These are phyloP conservation scores for Cupressus sempervirens DNA, from an alignment of 75 land plant genomes.

Conservation along the genomic window DNA sequence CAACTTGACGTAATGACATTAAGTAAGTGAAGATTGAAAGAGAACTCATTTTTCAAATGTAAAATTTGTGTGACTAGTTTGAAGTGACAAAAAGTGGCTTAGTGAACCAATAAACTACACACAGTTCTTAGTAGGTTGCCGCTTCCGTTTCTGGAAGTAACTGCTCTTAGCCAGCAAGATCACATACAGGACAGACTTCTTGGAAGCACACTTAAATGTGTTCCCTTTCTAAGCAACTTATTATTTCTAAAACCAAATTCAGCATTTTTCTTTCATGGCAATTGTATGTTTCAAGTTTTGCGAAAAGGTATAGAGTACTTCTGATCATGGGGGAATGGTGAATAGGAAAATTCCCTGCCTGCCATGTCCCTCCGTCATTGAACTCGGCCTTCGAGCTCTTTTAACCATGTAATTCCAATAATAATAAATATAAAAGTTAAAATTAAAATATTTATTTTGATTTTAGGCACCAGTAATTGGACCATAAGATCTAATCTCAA, in stretches of 20 bases:
- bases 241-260: not conserved
- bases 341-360: no score
- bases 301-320: not conserved
- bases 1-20: not conserved
- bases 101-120: not conserved
- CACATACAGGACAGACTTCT: not conserved
- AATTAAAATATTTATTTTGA: no score
- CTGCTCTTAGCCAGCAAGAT: not conserved
- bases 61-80: not conserved
- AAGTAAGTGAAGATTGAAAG: not conserved
- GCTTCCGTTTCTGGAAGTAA: not conserved
- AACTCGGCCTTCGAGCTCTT: no score
- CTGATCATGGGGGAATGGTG: not conserved
- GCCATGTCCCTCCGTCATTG: no score
- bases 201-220: no score
- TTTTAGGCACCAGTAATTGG: no score
- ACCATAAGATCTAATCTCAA: no score
- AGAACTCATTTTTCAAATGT: not conserved
- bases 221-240: not conserved
- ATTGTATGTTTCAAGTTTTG: not conserved
- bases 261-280: not conserved
- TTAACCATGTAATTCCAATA: no score
- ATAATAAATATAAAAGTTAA: no score
- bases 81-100: not conserved
- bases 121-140: not conserved